phyloP scores from a whole-genome alignment of 139 green algal genomes.

The Raphidocelis subcapitata region DNA sequence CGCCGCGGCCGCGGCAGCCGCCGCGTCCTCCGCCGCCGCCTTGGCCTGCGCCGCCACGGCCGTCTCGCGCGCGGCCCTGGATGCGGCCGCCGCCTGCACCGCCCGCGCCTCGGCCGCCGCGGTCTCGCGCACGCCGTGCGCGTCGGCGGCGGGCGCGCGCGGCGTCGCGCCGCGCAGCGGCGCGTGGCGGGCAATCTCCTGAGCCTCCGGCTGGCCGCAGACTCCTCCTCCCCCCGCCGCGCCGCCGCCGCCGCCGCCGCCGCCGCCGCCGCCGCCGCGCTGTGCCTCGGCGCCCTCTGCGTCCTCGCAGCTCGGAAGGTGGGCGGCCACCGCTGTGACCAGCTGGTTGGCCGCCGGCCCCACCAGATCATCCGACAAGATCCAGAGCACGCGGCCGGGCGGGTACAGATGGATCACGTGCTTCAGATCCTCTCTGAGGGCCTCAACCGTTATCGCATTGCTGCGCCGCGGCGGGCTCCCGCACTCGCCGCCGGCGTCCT shows the following conservation, averaged over 20 bases:
- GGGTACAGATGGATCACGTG: slow-evolving; percentile 16
- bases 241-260: neutral
- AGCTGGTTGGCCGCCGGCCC: slow-evolving; percentile 24
- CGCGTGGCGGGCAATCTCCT: neutral
- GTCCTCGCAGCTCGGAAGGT: neutral
- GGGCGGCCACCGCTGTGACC: slow-evolving; percentile 22
- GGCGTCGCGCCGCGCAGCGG: neutral
- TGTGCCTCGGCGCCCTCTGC: neutral
- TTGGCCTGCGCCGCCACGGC: too few species aligned
- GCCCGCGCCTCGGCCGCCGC: too few species aligned
- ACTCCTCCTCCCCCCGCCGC: slow-evolving; percentile 1
- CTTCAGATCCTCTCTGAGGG: slow-evolving; percentile 15
- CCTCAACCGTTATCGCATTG: slow-evolving; percentile 3
- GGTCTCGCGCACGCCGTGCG: too few species aligned
- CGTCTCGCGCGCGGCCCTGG: too few species aligned
- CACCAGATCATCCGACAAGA: slow-evolving; percentile 18
- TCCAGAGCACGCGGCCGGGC: slow-evolving; percentile 22
- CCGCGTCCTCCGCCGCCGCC: too few species aligned
- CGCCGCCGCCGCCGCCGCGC: neutral
- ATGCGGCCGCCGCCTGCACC: too few species aligned
- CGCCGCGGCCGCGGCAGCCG: too few species aligned
- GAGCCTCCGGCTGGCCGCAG: neutral
- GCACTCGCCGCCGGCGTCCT: too few species aligned
- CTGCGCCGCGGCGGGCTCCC: too few species aligned
- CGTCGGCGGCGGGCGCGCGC: too few species aligned